These are phyloP conservation scores for Talaromyces nanjingensis DNA, from an alignment of 495 filamentous ascomycete species.

Conservation along the genomic window DNA sequence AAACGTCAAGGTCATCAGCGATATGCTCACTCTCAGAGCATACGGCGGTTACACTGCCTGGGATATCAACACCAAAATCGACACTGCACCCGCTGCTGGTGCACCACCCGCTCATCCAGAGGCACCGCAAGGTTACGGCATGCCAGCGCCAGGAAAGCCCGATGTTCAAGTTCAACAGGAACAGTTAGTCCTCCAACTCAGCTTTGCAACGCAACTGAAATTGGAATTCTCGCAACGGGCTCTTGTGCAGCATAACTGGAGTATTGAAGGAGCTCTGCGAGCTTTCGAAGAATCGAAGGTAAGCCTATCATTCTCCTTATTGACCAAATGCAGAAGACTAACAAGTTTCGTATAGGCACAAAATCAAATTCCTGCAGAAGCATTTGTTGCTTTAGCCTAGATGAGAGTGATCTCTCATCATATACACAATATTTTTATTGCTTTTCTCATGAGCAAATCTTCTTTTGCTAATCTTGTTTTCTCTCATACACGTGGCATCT, in stretches of 20 bases:
- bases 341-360: conserved; percentile 21
- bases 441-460: background rate
- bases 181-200: conserved; percentile 58
- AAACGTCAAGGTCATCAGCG: conserved; percentile 70
- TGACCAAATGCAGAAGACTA: conserved; percentile 12
- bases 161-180: conserved; percentile 47
- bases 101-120: conserved; percentile 17
- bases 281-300: conserved; percentile 56
- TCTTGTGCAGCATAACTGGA: conserved; percentile 63
- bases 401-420: background rate
- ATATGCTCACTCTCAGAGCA: conserved; percentile 65
- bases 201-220: conserved; percentile 63
- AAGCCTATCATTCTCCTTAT: conserved; percentile 8
- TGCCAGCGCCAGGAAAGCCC: conserved; percentile 31
- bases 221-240: conserved; percentile 65
- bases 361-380: conserved; percentile 31
- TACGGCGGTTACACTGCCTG: conserved; percentile 58
- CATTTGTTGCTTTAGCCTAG: conserved; percentile 25
- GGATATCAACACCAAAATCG: conserved; percentile 37
- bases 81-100: conserved; percentile 15
- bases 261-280: conserved; percentile 58
- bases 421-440: background rate
- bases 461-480: background rate
- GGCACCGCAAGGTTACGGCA: conserved; percentile 34
- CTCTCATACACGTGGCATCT: background rate